Conservation (phyloP, 148 eudicot genomes). For the Camellia granthamiana region DNA sequence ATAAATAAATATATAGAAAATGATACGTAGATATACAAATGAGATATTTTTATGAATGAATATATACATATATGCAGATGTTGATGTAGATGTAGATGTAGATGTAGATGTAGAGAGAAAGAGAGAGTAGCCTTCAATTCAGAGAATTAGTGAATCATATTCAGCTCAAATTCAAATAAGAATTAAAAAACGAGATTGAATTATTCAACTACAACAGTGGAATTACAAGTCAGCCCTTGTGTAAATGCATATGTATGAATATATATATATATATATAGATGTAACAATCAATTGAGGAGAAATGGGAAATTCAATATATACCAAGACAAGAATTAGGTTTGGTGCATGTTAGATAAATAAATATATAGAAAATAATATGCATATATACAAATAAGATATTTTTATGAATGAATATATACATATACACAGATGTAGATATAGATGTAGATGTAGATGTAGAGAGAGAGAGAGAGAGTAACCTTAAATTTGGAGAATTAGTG, state of each 20-base stretch:
- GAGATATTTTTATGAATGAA: not conserved
- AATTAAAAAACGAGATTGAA: not conserved
- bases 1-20: not conserved
- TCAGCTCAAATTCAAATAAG: not conserved
- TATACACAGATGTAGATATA: not conserved
- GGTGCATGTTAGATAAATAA: not conserved
- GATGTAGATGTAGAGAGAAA: slow-evolving; percentile 5
- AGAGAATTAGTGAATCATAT: not conserved
- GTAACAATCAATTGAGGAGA: not conserved
- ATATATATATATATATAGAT: not conserved
- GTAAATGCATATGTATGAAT: not conserved
- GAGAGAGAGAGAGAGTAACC: not conserved
- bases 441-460: not conserved
- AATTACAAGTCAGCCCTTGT: not conserved
- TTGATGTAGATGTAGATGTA: not conserved
- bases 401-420: not conserved
- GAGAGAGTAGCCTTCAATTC: not conserved
- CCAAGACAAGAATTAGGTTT: not conserved
- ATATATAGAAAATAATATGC: not conserved
- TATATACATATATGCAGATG: not conserved
- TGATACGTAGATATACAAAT: not conserved
- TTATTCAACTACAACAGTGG: not conserved
- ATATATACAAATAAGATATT: not conserved
- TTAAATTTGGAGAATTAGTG: not conserved
- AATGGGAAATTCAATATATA: not conserved